Base-by-base conservation (phyloP, 345 rosid genomes). In the Sonneratia alba region DNA sequence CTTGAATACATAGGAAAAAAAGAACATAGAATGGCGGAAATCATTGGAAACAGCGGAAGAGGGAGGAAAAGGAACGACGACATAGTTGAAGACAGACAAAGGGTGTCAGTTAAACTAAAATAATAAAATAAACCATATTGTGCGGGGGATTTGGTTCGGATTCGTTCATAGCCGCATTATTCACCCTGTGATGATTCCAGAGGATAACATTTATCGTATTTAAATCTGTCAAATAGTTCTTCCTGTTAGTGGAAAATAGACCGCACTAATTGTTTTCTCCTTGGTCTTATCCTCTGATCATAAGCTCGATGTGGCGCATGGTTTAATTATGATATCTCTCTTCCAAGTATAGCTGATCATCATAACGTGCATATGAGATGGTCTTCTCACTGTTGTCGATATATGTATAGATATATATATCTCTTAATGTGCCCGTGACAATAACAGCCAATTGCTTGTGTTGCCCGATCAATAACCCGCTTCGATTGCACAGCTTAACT, bases 71-170 rank as follows among this genome's bases (percentile, higher is more conserved):
- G 32, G 1, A 27, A 27, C 32, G 32, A 1, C 32, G 32, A 27
- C 32, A 27, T 27, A 27, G 32, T 27, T 27, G 32, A 27, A 27
- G 64, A 55, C 42, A 71, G 76, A 77, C 73, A 22, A 59, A 6
- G 36, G n/a, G 64, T 77, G 72, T 64, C 55, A 70, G 70, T 66
- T 73, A 77, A 76, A 70, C 42, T 71, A 66, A 80, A 43, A 62
- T 19, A 21, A 56, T 59, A 59, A 59, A 22, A 1, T 18, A 56
- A 56, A 22, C 34, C 32, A 24, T 27, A 27, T 27, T 27, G 14
- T 18, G 72, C 83, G 95, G 86, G 90, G 89, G 88, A 83, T 86
- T 81, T 81, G 92, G 86, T 87, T 78, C 43, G 81, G 79, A 73
- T 77, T 78, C 59, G 70, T 27, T 27, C 32, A 74, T 80, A 36